Evolutionary conservation across 148 eudicot species (phyloP), one percentile per base, ranked within the genome.

Genomic region (Arctostaphylos glauca): DNA sequence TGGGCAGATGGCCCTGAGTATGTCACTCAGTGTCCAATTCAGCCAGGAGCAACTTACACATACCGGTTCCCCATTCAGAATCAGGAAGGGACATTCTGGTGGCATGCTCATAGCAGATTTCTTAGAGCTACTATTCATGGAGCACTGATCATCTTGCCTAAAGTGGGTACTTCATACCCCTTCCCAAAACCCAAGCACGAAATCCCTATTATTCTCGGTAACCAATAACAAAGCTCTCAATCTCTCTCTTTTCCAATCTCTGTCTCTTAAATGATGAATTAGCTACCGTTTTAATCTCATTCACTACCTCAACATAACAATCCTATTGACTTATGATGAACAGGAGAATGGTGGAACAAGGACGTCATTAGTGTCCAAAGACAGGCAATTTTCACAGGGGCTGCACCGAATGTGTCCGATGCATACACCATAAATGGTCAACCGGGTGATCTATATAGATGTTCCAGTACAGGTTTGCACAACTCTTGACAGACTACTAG

Each of bases 1-100:
- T 94, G 98, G 98, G 93, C 98, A 76, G 95, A 94, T 84, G 94
- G 98, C 73, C 94, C 95, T 0, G 95, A 87, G 53, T 94, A 88
- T 47, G 92, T 94, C 49, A 94, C 98, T 70, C 97, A 93, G 49
- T 93, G 94, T 78, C 94, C 97, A 0, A 92, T 93, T 41, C 88
- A 81, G 60, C 93, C 92, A 76, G 97, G 97, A 81, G 90, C 87
- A 74, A 85, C 85, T 83, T 94, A 92, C 88, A 92, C 92, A 44
- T 94, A 94, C 87, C 72, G 88, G 66, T 94, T 87, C 84, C 88
- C 92, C 2, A 89, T 94, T 12, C 87, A 85, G 79, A 77, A 94
- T 16, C 95, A 91, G 79, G 92, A 94, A 86, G 97, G 97, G 5
- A 92, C 98, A 48, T 80, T 94, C 52, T 91, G 94, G 97, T 94